Conservation (phyloP, 768 basidiomycete genomes). For the Phylloporus sp. region DNA sequence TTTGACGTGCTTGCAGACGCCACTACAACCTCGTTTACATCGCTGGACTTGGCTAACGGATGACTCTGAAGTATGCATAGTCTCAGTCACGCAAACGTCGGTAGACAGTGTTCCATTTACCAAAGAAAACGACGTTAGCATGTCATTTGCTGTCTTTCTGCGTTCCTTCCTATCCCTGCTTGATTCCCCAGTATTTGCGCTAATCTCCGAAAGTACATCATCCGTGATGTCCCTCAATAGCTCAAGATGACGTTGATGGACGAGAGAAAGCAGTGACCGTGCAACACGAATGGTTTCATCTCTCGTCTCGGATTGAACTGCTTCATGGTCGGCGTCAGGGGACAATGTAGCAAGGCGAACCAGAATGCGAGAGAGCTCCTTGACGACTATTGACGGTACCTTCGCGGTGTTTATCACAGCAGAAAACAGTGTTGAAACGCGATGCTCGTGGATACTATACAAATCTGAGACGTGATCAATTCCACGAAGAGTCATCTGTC, state of each 20-base stretch:
- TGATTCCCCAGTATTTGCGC: constrained; percentile 12
- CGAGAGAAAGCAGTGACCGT: constrained; percentile 44
- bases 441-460: constrained; percentile 31
- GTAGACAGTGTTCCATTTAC: constrained; percentile 32
- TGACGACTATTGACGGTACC: constrained; percentile 18
- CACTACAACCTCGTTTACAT: constrained; percentile 44
- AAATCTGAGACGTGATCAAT: neutral
- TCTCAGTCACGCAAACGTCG: neutral
- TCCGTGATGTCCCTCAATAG: constrained; percentile 44
- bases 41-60: constrained; percentile 20
- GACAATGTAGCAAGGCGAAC: constrained; percentile 17
- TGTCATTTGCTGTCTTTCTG: constrained; percentile 46
- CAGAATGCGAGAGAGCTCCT: constrained; percentile 21
- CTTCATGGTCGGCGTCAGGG: neutral
- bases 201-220: constrained; percentile 29
- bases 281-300: constrained; percentile 9
- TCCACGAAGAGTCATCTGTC: neutral
- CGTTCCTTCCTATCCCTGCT: constrained; percentile 29
- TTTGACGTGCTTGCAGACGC: constrained; percentile 62
- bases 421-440: constrained; percentile 27
- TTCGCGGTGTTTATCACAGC: constrained; percentile 27
- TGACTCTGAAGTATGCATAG: constrained; percentile 17
- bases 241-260: constrained; percentile 64
- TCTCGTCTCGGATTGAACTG: constrained; percentile 1
- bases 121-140: constrained; percentile 56